Conservation (phyloP, 2,329 filamentous ascomycete genomes). For the Paraphaeosphaeria sporulosa region DNA sequence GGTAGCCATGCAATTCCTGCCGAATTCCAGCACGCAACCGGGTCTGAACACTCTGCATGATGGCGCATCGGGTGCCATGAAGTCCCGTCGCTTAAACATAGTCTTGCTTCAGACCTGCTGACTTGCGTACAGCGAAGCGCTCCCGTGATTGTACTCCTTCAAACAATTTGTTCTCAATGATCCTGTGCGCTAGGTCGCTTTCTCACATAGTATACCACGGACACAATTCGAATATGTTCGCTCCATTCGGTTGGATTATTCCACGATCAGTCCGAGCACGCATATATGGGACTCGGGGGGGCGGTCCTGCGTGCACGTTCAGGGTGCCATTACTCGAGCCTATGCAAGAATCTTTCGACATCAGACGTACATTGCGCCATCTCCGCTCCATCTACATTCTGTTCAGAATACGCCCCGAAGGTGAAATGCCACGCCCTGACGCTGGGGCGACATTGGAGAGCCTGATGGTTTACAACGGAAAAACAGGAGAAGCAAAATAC, state of each 20-base stretch:
- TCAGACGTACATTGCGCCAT: background rate
- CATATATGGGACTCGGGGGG: no score
- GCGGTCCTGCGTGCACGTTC: background rate
- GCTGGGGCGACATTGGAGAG: background rate
- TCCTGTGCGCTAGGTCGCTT: background rate
- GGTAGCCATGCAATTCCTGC: background rate
- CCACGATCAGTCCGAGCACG: background rate
- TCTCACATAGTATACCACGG: background rate
- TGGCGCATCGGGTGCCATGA: no score
- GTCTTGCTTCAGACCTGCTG: slow-evolving; percentile 7
- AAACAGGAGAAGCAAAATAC: background rate
- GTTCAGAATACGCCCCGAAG: background rate
- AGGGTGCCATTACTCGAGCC: background rate
- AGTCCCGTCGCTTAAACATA: background rate
- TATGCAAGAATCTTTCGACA: background rate
- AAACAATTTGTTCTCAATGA: slow-evolving; percentile 2
- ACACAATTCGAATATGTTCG: slow-evolving; percentile 4
- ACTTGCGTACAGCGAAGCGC: slow-evolving; percentile 1
- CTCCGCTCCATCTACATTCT: slow-evolving; percentile 1
- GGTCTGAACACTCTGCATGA: no score
- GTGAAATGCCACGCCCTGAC: background rate
- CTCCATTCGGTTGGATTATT: slow-evolving; percentile 1
- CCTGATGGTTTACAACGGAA: background rate
- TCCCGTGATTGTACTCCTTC: background rate
- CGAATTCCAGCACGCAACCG: background rate